Base-by-base conservation (phyloP, 768 basidiomycete genomes). In the Suillus discolor region DNA sequence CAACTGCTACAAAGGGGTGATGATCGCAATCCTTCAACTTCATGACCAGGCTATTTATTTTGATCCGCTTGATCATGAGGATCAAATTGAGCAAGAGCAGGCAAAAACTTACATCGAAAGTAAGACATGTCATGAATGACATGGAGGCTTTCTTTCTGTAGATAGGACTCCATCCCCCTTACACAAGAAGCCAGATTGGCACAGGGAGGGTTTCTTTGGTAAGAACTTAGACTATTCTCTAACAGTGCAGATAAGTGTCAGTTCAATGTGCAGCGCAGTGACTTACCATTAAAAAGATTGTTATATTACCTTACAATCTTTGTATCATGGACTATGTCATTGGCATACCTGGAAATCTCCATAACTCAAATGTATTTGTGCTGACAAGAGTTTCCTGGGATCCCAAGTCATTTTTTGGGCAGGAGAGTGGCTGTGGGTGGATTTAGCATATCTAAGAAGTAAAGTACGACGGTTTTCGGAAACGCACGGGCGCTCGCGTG, bases 121-220 rank as follows among this genome's bases (percentile, higher is more conserved):
- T 6, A 42, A 25, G 20, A 61, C 20, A 8, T 63, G 62, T 61
- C 23, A 38, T 15, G 18, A 55, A 44, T 69, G 64, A 54, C 36
- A 36, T 12, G 44, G 53, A 11, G 64, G 67, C 0, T 59, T 67
- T 25, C 60, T 68, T 31, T 63, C 54, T 36, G 62, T 60, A 0
- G 62, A 70, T 64, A 45, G 67, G 9, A 59, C 64, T 25, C 41
- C 36, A 0, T 68, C 66, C 45, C 65, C 66, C 11, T 31, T 68
- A 16, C 74, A 71, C 59, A 31, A 68, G 31, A 69, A 69, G 41
- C 67, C 67, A 9, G 66, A 57, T 11, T 49, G 42, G 55, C 61
- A 69, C 38, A 44, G 62, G 72, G 71, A 20, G 42, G 42, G 31
- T 8, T 69, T 69, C 42, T 73, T 70, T 67, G 71, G 73, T 51